These are phyloP conservation scores for Stemphylium lycopersici DNA, from an alignment of 2,329 filamentous ascomycete genomes.

Conservation along the genomic window DNA sequence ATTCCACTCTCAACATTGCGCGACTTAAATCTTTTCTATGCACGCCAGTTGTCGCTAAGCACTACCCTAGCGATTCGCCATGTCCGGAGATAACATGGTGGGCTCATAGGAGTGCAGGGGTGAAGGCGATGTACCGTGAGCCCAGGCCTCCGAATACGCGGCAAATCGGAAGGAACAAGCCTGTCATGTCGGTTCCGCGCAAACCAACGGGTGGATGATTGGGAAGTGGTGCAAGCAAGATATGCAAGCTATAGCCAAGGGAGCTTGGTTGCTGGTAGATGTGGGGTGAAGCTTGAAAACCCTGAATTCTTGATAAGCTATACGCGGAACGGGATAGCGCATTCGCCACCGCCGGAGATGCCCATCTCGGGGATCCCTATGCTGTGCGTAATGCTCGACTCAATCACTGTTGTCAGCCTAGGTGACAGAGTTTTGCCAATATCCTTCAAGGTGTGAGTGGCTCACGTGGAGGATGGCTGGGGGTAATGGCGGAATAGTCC, in stretches of 20 bases:
- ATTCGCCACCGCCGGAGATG: background rate
- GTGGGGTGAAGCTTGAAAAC: slow-evolving; percentile 11
- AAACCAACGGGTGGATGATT: background rate
- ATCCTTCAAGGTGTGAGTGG: background rate
- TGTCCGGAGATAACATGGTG: slow-evolving; percentile 14
- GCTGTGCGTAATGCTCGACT: background rate
- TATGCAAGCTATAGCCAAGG: slow-evolving; percentile 13
- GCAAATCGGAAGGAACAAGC: slow-evolving; percentile 5
- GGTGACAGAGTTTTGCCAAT: background rate
- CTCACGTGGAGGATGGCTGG: background rate
- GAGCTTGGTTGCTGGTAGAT: slow-evolving; percentile 6
- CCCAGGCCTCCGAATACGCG: slow-evolving; percentile 4
- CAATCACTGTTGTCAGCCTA: background rate
- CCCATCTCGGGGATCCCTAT: background rate
- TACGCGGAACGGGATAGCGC: background rate
- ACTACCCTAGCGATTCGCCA: slow-evolving; percentile 14
- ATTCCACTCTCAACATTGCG: background rate
- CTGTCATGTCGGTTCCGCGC: background rate
- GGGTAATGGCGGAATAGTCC: background rate
- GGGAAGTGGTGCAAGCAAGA: slow-evolving; percentile 1
- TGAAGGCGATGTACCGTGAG: background rate
- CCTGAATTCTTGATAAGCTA: slow-evolving; percentile 5
- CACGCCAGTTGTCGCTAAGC: slow-evolving; percentile 12
- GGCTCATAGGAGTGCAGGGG: background rate
- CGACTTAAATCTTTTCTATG: slow-evolving; percentile 8